Percentiles rank a stretch among this genome's conserved stretches.
These are phyloP conservation scores for Thraustotheca clavata DNA, from an alignment of 352 stramenopile genomes.

Conservation along the genomic window DNA sequence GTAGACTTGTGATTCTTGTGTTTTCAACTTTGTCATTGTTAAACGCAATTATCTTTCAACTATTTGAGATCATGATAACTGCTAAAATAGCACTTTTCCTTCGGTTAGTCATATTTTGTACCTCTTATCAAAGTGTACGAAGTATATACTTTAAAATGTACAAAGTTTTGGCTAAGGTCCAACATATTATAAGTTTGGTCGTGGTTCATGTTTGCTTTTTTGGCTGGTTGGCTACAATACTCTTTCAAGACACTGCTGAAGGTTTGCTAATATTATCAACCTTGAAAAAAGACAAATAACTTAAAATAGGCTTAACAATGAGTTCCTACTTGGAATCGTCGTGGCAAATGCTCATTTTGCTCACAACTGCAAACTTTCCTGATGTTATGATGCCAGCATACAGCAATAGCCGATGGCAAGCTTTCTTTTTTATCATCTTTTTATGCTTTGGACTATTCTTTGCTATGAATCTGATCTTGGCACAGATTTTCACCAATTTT, in stretches of 20 bases:
- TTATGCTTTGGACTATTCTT: slow-evolving; percentile 61
- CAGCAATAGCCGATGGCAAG: slow-evolving; percentile 29
- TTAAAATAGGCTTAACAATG: slow-evolving; percentile 39
- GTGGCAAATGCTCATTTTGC: slow-evolving; percentile 52
- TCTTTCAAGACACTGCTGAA: slow-evolving; percentile 51
- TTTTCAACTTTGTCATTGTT: background rate
- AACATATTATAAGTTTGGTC: slow-evolving; percentile 22
- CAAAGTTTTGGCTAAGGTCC: slow-evolving; percentile 6
- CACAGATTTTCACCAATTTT: slow-evolving; percentile 63
- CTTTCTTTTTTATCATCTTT: slow-evolving; percentile 68
- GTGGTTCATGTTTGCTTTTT: slow-evolving; percentile 43
- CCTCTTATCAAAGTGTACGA: slow-evolving; percentile 11
- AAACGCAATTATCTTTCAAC: background rate
- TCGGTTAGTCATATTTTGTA: slow-evolving; percentile 6
- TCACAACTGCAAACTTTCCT: slow-evolving; percentile 74
- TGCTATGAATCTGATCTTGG: slow-evolving; percentile 73
- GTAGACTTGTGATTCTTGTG: no score
- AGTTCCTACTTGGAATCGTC: slow-evolving; percentile 36
- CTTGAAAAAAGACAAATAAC: slow-evolving; percentile 31
- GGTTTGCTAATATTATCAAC: slow-evolving; percentile 36
- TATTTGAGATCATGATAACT: background rate
- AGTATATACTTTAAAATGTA: slow-evolving; percentile 15
- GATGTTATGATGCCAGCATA: slow-evolving; percentile 75
- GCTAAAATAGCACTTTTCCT: slow-evolving; percentile 1
- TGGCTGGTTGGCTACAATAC: slow-evolving; percentile 46